Percentiles rank a stretch among this genome's conserved stretches.
Conservation (phyloP, 306 rosid species). For the Leucaena leucocephala region DNA sequence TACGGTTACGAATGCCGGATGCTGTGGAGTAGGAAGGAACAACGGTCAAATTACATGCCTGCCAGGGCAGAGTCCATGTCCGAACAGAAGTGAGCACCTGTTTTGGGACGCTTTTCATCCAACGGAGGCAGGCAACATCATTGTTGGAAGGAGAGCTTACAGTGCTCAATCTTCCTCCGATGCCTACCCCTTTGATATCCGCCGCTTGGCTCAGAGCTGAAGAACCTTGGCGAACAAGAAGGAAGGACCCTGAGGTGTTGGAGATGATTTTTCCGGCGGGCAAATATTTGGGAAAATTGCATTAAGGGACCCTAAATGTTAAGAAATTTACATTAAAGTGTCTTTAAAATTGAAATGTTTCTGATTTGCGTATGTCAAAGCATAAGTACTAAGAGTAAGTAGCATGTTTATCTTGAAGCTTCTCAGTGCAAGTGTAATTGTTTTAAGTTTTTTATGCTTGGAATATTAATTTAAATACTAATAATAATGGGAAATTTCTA, state of each 20-base stretch:
- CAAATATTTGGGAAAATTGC: not conserved
- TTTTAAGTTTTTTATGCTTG: not conserved
- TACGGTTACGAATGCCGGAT: slow-evolving; percentile 60
- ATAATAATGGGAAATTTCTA: too few species aligned
- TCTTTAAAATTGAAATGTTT: not conserved
- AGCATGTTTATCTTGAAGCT: not conserved
- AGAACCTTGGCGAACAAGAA: not conserved
- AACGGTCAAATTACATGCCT: slow-evolving; percentile 91
- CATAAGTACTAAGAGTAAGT: not conserved
- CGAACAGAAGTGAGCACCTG: slow-evolving; percentile 63
- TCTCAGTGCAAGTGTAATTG: not conserved
- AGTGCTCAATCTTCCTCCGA: slow-evolving; percentile 69
- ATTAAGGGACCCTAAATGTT: not conserved
- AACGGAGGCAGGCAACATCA: slow-evolving; percentile 65
- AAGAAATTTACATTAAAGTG: not conserved
- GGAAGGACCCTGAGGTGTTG: not conserved
- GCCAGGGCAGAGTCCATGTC: slow-evolving; percentile 79
- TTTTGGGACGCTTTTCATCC: slow-evolving; percentile 99
- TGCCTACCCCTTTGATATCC: slow-evolving; percentile 81
- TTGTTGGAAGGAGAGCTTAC: slow-evolving; percentile 71
- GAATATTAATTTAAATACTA: not conserved
- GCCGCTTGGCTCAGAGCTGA: slow-evolving; percentile 62
- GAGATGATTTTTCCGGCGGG: not conserved
- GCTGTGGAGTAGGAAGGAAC: slow-evolving; percentile 95
- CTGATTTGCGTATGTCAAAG: not conserved